A percentile compares a stretch with the other conserved stretches of the same genome.
phyloP scores from a whole-genome alignment of 306 rosid genomes.

The Fagus crenata region DNA sequence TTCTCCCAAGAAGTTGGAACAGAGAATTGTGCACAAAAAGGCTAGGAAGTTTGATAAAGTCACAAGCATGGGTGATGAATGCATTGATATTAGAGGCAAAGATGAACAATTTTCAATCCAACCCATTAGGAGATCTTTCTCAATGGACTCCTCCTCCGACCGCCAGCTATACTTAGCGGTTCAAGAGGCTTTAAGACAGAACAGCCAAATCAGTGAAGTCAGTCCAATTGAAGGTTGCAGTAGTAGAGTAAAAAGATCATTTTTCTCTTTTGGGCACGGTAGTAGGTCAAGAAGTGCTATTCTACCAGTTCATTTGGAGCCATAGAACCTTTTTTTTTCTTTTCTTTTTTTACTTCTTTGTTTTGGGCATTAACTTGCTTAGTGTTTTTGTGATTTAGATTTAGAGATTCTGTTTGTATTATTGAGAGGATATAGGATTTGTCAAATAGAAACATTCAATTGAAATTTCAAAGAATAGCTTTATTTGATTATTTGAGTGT shows the following conservation, averaged over 20 bases:
- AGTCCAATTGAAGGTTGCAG: slow-evolving; percentile 61
- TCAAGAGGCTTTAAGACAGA: slow-evolving; percentile 64
- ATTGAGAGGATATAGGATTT: slow-evolving; percentile 55
- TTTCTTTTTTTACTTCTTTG: background rate
- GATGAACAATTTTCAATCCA: slow-evolving; percentile 72
- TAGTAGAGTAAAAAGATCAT: slow-evolving; percentile 64
- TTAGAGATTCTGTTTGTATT: slow-evolving; percentile 44
- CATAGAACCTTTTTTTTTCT: slow-evolving; percentile 29
- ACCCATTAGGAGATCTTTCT: slow-evolving; percentile 86
- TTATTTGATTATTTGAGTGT: slow-evolving; percentile 7
- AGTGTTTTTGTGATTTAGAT: slow-evolving; percentile 33
- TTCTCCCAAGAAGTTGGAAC: slow-evolving; percentile 45
- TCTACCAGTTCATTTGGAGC: slow-evolving; percentile 61
- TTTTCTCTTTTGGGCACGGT: slow-evolving; percentile 81
- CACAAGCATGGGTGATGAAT: slow-evolving; percentile 91
- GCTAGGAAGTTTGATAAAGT: slow-evolving; percentile 53
- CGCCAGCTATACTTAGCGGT: slow-evolving; percentile 72
- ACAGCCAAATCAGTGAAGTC: slow-evolving; percentile 38
- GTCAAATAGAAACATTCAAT: slow-evolving; percentile 47
- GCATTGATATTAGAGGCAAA: slow-evolving; percentile 72
- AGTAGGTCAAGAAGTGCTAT: slow-evolving; percentile 71
- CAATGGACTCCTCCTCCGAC: slow-evolving; percentile 86
- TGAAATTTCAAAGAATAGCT: slow-evolving; percentile 25
- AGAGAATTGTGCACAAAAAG: slow-evolving; percentile 38
- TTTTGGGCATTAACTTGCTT: slow-evolving; percentile 29